phyloP scores from a whole-genome alignment of 306 rosid species.

The Urtica urens region DNA sequence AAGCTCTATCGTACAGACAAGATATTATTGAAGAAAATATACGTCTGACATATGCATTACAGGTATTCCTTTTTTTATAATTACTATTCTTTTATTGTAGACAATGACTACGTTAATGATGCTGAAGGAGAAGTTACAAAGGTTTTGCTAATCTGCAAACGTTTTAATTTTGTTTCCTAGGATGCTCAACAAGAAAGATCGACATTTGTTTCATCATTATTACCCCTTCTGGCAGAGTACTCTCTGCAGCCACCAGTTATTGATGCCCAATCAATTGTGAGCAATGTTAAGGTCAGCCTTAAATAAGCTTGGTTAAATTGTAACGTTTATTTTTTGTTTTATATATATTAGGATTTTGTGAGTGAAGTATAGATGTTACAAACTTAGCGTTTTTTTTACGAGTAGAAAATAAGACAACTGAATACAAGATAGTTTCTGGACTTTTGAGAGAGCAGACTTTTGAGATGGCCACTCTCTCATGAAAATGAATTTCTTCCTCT shows the following conservation, averaged over 20 bases:
- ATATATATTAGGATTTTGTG: not conserved
- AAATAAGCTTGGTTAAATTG: not conserved
- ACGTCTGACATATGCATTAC: conserved; percentile 62
- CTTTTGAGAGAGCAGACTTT: too few species aligned
- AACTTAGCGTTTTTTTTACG: too few species aligned
- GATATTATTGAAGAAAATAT: conserved; percentile 95
- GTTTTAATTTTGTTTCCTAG: conserved; percentile 21
- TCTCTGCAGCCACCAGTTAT: conserved; percentile 74
- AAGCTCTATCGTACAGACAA: conserved; percentile 50
- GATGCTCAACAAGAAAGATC: conserved; percentile 94
- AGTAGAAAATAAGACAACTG: too few species aligned
- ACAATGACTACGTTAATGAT: too few species aligned
- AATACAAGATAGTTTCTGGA: too few species aligned
- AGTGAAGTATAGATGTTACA: too few species aligned
- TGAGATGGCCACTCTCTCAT: too few species aligned
- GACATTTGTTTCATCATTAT: conserved; percentile 70
- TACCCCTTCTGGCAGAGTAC: conserved; percentile 90
- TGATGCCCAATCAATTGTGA: conserved; percentile 87
- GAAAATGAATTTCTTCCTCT: too few species aligned
- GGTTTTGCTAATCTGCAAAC: too few species aligned
- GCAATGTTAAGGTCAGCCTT: conserved; percentile 71
- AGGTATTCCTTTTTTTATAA: conserved; percentile 16
- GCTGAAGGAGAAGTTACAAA: too few species aligned
- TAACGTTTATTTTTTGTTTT: not conserved
- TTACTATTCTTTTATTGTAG: not conserved